Base-by-base conservation (phyloP, 2,329 filamentous ascomycete genomes). In the Alternaria burnsii region DNA sequence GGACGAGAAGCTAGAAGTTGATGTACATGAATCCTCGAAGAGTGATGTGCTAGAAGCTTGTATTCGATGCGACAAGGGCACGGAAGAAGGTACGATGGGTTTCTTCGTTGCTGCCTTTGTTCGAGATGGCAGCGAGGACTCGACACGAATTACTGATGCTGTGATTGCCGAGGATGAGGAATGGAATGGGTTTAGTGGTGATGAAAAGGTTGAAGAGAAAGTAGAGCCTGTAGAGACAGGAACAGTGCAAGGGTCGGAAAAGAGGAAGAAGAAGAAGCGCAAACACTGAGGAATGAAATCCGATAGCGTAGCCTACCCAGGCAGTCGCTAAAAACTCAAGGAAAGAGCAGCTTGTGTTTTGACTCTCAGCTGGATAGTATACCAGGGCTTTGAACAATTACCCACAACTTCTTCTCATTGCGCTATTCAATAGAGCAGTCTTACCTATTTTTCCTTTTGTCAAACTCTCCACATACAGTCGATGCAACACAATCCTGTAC, bases 91-190 rank as follows among this genome's bases (percentile, higher is more conserved):
- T 0, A 91, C 94, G 1, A 97, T 97, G 87, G 94, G 95, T 0
- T 98, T 99, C 79, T 99, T 99, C 71, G 91, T 97, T 20, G 93
- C 88, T n/a, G 92, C 86, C 0, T 97, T 99, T 78, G 85, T 92
- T 3, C 84, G 91, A 54, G 86, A 90, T 43, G 62, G 55, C 3
- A 61, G 42, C 20, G 41, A 30, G 40, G 54, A 26, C 20, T 46
- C 11, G 18, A 40, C 57, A 14, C 58, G 54, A 22, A 48, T 44
- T 41, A 18, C 18, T 18, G 54, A 58, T 24, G 42, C 36, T 2
- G 41, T 30, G 24, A 56, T 28, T 8, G 66, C 55, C 9, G 71
- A 76, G 1, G 76, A 74, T 1, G 80, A 81, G 1, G 81, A 82
- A 56, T 82, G 80, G 80, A 68, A 73, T 18, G 81, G 81, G 1